A percentile compares a stretch with the other conserved stretches of the same genome.
phyloP scores from a whole-genome alignment of 106 monocot genomes.

The Apostasia ramifera region DNA sequence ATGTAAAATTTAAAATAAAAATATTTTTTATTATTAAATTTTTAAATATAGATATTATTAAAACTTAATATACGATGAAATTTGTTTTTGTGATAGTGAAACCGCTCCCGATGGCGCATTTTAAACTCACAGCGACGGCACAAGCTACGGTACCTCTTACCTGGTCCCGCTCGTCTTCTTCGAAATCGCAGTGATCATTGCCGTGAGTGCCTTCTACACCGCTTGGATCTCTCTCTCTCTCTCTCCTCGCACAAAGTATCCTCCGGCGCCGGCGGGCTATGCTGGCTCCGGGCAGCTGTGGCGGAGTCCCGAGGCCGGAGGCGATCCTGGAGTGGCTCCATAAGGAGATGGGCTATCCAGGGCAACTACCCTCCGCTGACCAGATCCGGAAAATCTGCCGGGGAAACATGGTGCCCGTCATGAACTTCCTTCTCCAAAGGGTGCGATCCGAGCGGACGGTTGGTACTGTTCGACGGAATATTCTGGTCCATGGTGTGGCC shows the following conservation, averaged over 20 bases:
- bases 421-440: conserved; percentile 71
- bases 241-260: neutral
- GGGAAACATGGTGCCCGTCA: conserved; percentile 90
- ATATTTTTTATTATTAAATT: too few relatives aligned
- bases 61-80: too few relatives aligned
- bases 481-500: conserved; percentile 63
- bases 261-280: conserved; percentile 6
- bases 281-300: conserved; percentile 22
- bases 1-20: too few relatives aligned
- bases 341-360: conserved; percentile 84
- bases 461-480: conserved; percentile 64
- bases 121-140: too few relatives aligned
- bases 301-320: conserved; percentile 42
- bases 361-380: conserved; percentile 65
- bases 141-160: too few relatives aligned
- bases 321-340: conserved; percentile 95
- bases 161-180: too few relatives aligned
- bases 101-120: too few relatives aligned
- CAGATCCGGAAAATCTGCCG: conserved; percentile 89
- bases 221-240: neutral
- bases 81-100: too few relatives aligned
- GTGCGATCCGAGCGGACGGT: conserved; percentile 84
- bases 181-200: too few relatives aligned
- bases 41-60: too few relatives aligned
- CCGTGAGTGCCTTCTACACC: too few relatives aligned